Evolutionary conservation across 805 yeast genomes (phyloP).

Genomic region (Ogataea chonburiensis): DNA sequence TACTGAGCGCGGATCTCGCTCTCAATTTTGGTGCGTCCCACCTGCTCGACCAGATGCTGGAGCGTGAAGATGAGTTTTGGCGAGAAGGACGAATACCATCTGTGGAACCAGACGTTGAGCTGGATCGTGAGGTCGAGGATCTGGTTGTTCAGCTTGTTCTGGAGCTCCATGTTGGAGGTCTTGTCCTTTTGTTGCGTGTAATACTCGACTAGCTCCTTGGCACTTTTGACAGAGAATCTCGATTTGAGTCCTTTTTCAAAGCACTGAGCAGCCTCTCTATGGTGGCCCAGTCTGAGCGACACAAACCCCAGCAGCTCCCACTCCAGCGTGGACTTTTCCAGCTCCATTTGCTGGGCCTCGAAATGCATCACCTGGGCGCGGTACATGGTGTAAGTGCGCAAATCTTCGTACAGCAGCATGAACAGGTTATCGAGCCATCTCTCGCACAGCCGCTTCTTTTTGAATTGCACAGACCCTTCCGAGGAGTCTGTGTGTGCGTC

Average conservation of each 20-base stretch:
- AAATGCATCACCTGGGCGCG: slow-evolving; percentile 87
- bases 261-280: slow-evolving; percentile 84
- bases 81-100: slow-evolving; percentile 95
- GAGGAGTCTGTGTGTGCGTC: slow-evolving; percentile 15
- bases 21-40: slow-evolving; percentile 75
- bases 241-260: slow-evolving; percentile 67
- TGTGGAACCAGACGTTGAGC: slow-evolving; percentile 93
- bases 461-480: slow-evolving; percentile 42
- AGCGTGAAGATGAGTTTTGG: slow-evolving; percentile 61
- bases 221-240: slow-evolving; percentile 79
- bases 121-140: slow-evolving; percentile 71
- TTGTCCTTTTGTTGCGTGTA: slow-evolving; percentile 50
- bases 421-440: slow-evolving; percentile 72
- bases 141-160: slow-evolving; percentile 45
- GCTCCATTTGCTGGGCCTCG: slow-evolving; percentile 81
- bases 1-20: slow-evolving; percentile 69
- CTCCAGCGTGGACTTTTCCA: slow-evolving; percentile 75
- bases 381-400: slow-evolving; percentile 86
- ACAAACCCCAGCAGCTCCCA: slow-evolving; percentile 92
- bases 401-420: slow-evolving; percentile 69
- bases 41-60: slow-evolving; percentile 62
- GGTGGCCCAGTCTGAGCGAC: slow-evolving; percentile 81
- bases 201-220: slow-evolving; percentile 68
- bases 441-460: slow-evolving; percentile 65
- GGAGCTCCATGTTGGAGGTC: slow-evolving; percentile 34